phyloP scores from a whole-genome alignment of 106 monocot species.

The Dioscorea alata region DNA sequence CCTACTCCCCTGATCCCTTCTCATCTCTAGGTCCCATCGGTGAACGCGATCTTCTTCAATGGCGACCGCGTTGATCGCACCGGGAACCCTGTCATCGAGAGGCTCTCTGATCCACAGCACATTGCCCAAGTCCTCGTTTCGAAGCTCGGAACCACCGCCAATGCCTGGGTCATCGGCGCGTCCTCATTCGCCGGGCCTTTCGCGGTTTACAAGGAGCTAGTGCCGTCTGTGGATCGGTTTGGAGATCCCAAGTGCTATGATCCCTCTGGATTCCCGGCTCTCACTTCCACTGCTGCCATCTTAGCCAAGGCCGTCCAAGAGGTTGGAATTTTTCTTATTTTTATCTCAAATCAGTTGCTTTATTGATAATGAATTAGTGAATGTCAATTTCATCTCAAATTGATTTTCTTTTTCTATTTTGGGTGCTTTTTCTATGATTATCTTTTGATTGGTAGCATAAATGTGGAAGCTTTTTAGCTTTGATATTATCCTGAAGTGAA shows the following conservation, averaged over 20 bases:
- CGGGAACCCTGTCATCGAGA: constrained; percentile 53
- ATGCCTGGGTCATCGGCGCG: constrained; percentile 81
- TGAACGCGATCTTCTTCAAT: constrained; percentile 82
- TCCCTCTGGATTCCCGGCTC: constrained; percentile 66
- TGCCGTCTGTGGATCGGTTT: constrained; percentile 49
- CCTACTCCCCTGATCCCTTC: neutral
- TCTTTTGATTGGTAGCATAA: no score
- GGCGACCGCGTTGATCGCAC: constrained; percentile 74
- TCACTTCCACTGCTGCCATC: constrained; percentile 32
- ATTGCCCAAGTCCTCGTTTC: constrained; percentile 47
- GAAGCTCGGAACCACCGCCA: constrained; percentile 44
- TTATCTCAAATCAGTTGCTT: no score
- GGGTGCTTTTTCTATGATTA: no score
- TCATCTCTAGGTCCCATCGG: constrained; percentile 42
- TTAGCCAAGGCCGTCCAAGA: constrained; percentile 43
- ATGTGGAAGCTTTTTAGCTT: no score
- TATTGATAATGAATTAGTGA: no score
- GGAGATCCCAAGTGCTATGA: constrained; percentile 75
- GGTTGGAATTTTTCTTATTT: constrained; percentile 24
- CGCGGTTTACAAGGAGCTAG: constrained; percentile 68
- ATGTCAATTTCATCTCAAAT: no score
- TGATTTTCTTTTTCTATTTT: no score
- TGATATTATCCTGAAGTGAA: no score
- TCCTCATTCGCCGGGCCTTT: constrained; percentile 63
- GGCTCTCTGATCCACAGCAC: constrained; percentile 61